Evolutionary conservation across 164 flowering plant species (phyloP), one percentile per base, ranked within the genome.

Genomic region (Liquidambar formosana): DNA sequence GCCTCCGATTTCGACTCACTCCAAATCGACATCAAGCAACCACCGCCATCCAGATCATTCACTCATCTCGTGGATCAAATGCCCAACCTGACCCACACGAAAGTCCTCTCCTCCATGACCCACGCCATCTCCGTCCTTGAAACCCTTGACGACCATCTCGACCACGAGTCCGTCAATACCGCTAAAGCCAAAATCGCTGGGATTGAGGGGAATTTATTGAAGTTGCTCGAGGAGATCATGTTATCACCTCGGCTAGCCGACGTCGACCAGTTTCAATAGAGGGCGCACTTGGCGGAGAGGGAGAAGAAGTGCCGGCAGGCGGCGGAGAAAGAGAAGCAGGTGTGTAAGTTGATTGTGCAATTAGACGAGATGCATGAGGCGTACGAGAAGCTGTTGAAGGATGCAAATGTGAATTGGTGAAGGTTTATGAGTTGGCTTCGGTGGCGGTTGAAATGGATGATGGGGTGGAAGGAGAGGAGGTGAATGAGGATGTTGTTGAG

Each of bases 291-390:
- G 65, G 82, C 76, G 51, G 85, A 78, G 62, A 79, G 58, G 63
- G 90, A 87, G 76, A 71, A 65, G 64, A 68, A 80, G 76, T 60
- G 69, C 28, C 64, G 84, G 46, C 41, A 73, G 23, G 78, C 52
- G 18, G 89, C 86, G 46, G 89, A 88, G 81, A 78, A 76, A 75
- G 97, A 92, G 83, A 82, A 71, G 78, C 19, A 52, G 52, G 45
- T 68, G 19, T 89, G 66, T 51, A 84, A 81, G 66, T 78, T 90
- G 38, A 72, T 92, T 54, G 44, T 91, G 41, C 74, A 78, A 58
- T 57, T 94, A 71, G 97, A 92, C n/a, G 92, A 90, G 79, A 82
- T 92, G 94, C 97, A 94, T 67, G 89, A 80, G 53, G 79, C 86
- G 8, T 92, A 92, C 67, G 94, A 66, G 81, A 86, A 73, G 82